These are phyloP conservation scores for Thelonectria discophora DNA, from an alignment of 2,329 filamentous ascomycete species.

Conservation along the genomic window DNA sequence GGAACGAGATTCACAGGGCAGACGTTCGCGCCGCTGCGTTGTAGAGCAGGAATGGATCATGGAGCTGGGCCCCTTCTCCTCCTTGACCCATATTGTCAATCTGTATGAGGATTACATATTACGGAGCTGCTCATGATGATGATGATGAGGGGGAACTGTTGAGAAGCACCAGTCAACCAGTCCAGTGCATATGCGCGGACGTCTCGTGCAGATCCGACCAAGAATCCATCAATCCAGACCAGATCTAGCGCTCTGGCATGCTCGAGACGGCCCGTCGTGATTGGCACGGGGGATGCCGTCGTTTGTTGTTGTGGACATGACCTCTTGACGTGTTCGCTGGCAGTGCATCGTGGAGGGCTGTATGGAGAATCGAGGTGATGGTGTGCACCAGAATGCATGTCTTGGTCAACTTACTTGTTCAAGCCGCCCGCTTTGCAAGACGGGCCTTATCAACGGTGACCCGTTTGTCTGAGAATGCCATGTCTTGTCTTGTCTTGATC, in stretches of 20 bases:
- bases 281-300: conserved; percentile 32
- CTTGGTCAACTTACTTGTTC: too few relatives aligned
- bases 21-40: conserved; percentile 20
- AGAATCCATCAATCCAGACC: conserved; percentile 29
- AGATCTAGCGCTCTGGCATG: conserved; percentile 26
- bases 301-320: conserved; percentile 15
- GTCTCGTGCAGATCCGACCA: conserved; percentile 37
- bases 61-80: conserved; percentile 1
- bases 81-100: neutral
- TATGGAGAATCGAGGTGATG: too few relatives aligned
- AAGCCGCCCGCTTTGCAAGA: too few relatives aligned
- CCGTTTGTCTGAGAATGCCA: neutral
- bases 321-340: conserved; percentile 44
- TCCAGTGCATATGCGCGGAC: conserved; percentile 34
- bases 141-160: conserved; percentile 30
- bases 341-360: conserved; percentile 38
- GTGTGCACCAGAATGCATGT: conserved; percentile 19
- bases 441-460: neutral
- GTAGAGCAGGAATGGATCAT: conserved; percentile 10
- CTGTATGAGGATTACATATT: conserved; percentile 8
- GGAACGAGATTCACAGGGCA: conserved; percentile 18
- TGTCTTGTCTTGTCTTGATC: neutral
- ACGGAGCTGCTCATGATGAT: conserved; percentile 7
- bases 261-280: conserved; percentile 18
- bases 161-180: too few relatives aligned